These are phyloP conservation scores for Kazachstania sp. DNA, from an alignment of 1,139 yeast genomes.

Conservation along the genomic window DNA sequence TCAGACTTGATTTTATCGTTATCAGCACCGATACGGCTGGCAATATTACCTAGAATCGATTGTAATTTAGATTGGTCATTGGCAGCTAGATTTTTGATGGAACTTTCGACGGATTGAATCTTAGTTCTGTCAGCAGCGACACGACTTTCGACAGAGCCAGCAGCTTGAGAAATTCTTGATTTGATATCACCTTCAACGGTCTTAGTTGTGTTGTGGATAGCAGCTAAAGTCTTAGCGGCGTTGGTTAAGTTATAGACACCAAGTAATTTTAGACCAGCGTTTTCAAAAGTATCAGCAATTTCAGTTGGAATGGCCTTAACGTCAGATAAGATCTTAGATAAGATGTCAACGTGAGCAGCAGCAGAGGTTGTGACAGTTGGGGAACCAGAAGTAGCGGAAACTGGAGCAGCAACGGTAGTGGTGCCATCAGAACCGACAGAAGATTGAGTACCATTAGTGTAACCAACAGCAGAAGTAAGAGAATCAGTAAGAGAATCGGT, in stretches of 20 bases:
- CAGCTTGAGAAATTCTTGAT: conserved; percentile 1
- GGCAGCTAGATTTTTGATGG: background rate
- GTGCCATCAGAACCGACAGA: background rate
- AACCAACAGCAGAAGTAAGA: background rate
- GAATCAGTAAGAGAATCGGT: background rate
- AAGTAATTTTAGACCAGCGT: background rate
- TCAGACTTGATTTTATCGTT: background rate
- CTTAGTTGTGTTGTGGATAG: background rate
- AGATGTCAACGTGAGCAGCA: background rate
- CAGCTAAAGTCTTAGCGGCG: background rate
- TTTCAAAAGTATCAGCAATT: background rate
- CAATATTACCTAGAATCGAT: background rate
- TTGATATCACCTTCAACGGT: background rate
- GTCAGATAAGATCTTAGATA: background rate
- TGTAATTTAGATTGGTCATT: background rate
- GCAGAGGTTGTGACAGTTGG: conserved; percentile 1
- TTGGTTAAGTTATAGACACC: conserved; percentile 1
- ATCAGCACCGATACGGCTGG: background rate
- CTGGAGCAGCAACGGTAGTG: background rate
- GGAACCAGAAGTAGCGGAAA: background rate
- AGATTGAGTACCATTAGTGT: background rate
- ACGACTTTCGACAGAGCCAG: background rate
- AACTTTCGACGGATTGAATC: background rate
- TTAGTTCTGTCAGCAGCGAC: background rate
- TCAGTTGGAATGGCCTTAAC: conserved; percentile 1